Evolutionary conservation across 768 basidiomycete species (phyloP).

Genomic region (Tremella yokohamensis): DNA sequence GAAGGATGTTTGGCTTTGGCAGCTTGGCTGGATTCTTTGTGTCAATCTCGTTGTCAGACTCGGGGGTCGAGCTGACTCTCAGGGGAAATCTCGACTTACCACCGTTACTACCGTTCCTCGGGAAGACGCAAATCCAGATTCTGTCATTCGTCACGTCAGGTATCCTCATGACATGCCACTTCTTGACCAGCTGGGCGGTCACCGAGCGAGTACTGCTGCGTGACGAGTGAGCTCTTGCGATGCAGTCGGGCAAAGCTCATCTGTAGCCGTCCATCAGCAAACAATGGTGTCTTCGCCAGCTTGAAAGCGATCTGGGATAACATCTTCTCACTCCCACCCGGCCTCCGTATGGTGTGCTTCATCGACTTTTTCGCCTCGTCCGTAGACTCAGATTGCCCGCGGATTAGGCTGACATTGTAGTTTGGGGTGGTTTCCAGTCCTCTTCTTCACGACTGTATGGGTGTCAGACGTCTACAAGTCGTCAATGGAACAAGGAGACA

Average conservation of each 20-base stretch:
- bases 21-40: conserved; percentile 82
- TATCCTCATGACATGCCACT: conserved; percentile 65
- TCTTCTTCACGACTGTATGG: conserved; percentile 84
- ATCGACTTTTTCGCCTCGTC: conserved; percentile 57
- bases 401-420: conserved; percentile 65
- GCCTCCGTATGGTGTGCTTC: conserved; percentile 68
- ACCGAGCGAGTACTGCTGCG: conserved; percentile 67
- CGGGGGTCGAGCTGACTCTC: conserved; percentile 10
- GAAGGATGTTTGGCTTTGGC: conserved; percentile 83
- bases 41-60: conserved; percentile 56
- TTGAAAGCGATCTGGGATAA: conserved; percentile 69
- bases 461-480: conserved; percentile 77
- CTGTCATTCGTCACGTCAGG: conserved; percentile 70
- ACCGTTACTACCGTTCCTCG: conserved; percentile 66
- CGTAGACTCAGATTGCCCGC: conserved; percentile 55
- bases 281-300: conserved; percentile 49
- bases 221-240: conserved; percentile 43
- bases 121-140: conserved; percentile 73
- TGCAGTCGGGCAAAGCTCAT: neutral
- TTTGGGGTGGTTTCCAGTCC: conserved; percentile 87
- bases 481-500: conserved; percentile 48
- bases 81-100: conserved; percentile 81
- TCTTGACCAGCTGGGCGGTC: conserved; percentile 57
- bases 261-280: conserved; percentile 34
- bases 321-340: conserved; percentile 64